Evolutionary conservation across 148 eudicot species (phyloP), one percentile per base, ranked within the genome.

Genomic region (Silene conica): DNA sequence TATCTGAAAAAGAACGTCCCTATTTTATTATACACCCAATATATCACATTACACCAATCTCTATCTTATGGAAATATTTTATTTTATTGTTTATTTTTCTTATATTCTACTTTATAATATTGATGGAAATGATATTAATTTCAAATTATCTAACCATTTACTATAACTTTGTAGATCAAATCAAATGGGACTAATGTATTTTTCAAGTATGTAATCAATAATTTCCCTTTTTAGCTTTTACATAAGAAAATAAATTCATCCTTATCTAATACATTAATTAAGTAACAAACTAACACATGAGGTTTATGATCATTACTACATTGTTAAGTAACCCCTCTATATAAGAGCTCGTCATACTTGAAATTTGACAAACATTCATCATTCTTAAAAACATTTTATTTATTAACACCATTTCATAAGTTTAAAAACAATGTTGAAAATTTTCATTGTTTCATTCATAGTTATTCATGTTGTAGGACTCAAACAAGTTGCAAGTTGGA

Each of bases 351-450:
- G 0, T 11, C 3, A 48, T 3, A 48, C 15, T 12, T 48, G n/a
- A n/a, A n/a, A n/a, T n/a, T n/a, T n/a, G 3, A 48, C 13, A 48
- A 48, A 48, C 16, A 48, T 48, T 48, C 54, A 48, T 48, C 8
- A 48, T 48, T 48, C 13, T 2, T 10, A 48, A 55, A 55, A 55
- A 18, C n/a, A 55, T 18, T 10, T 55, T 55, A 5, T 18, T 6
- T 14, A 10, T 55, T 15, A 4, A 55, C 6, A 55, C 20, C 59
- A 55, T 55, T 55, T 55, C 59, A 55, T 1, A 14, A 18, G 20
- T 59, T 59, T 22, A 59, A 48, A 10, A 48, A 48, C 0, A 48
- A 57, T 75, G 78, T 16, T 46, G n/a, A 75, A 68, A 22, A 6
- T 67, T 14, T 1, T 46, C 2, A 8, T 25, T 9, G 7, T 26